Base-by-base conservation (phyloP, 768 basidiomycete genomes). In the Tremella yokohamensis region DNA sequence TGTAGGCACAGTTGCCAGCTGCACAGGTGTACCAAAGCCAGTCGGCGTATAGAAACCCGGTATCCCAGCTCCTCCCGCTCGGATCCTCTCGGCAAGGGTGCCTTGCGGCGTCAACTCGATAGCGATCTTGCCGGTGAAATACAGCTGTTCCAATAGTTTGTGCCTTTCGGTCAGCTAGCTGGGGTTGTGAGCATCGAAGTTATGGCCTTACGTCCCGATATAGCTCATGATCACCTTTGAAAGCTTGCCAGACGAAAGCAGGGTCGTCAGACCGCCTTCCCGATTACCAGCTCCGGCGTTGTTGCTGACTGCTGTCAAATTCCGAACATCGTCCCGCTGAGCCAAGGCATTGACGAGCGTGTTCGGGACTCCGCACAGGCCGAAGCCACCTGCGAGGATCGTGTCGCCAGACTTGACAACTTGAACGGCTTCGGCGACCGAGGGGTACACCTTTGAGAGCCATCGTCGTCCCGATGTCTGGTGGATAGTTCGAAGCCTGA, bases 351-450 rank as follows among this genome's bases (percentile, higher is more conserved):
- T 37, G 47, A 64, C 57, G 25, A 67, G 26, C 12, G 66, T 64
- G 25, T 67, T 53, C 2, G 66, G 47, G 4, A 54, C 55, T 38
- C 66, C 66, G 47, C 66, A 67, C 8, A 67, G 18, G 16, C 66
- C 66, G 48, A 67, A 67, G 15, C 66, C 66, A 90, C 44, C 15
- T 4, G 29, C 29, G 11, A 34, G 29, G 29, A 34, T 69, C 40
- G 83, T 79, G 58, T 87, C 84, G 6, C 90, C 89, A 2, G 87
- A 86, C 78, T 87, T 86, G 72, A 96, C 81, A 66, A 86, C 88
- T 72, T 83, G 82, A 61, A 96, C 82, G 1, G 91, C 92, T 59
- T 89, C 87, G 49, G 92, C 90, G 0, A 82, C 85, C 13, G 86
- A 87, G 24, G 79, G 77, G 85, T 86, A 93, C n/a, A 94, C 81